Conservation (phyloP, 441 rosid genomes). For the Brassica hybrid region DNA sequence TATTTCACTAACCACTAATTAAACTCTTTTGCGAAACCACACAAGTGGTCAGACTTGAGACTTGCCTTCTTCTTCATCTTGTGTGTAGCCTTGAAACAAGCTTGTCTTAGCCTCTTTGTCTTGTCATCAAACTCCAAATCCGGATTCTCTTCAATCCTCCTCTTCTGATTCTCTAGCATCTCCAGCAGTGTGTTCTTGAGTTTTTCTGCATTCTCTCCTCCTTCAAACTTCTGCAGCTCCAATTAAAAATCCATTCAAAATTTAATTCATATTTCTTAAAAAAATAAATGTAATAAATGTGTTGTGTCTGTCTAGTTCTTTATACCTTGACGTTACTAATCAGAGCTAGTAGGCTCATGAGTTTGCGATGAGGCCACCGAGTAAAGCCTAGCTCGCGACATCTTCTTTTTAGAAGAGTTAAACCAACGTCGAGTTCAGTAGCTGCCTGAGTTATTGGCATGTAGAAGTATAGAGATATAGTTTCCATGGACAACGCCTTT, state of each 20-base stretch:
- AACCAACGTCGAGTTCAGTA: conserved; percentile 68
- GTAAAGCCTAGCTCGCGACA: conserved; percentile 75
- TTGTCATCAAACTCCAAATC: conserved; percentile 62
- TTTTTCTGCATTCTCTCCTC: conserved; percentile 46
- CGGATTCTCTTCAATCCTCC: conserved; percentile 61
- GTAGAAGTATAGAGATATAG: conserved; percentile 62
- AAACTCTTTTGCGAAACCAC: neutral
- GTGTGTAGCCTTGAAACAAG: conserved; percentile 85
- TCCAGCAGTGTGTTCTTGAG: conserved; percentile 49
- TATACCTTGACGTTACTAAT: conserved; percentile 64
- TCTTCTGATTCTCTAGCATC: conserved; percentile 67
- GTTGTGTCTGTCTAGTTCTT: neutral
- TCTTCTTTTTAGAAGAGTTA: conserved; percentile 79
- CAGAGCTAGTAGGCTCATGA: conserved; percentile 67
- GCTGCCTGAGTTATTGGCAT: conserved; percentile 83
- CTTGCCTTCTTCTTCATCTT: conserved; percentile 64
- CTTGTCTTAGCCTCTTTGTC: conserved; percentile 79
- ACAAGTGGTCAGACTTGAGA: conserved; percentile 20
- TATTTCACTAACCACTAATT: conserved; percentile 19
- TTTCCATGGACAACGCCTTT: conserved; percentile 43
- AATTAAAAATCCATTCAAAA: neutral
- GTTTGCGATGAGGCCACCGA: conserved; percentile 84
- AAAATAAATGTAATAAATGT: neutral
- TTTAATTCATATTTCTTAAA: no score
- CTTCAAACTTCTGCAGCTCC: conserved; percentile 55